Percentiles rank a stretch among this genome's conserved stretches.
phyloP scores from a whole-genome alignment of 208 protist genomes.

The Acanthamoeba royreba region DNA sequence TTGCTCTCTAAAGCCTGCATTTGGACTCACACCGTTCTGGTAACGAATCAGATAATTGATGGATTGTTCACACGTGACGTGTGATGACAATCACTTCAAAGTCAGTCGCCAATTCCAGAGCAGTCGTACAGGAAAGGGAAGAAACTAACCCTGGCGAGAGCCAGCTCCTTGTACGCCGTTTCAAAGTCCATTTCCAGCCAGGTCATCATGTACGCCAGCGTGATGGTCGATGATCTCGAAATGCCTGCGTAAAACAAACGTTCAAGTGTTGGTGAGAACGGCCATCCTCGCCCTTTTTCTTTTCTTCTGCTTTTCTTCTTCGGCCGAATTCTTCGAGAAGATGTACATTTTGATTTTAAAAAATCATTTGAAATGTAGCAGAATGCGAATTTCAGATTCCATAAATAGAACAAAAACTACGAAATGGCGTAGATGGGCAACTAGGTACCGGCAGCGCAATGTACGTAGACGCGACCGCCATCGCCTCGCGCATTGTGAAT shows the following conservation, averaged over 20 bases:
- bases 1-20: background rate
- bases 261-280: too few species aligned
- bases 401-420: background rate
- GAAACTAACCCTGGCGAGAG: background rate
- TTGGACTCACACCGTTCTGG: background rate
- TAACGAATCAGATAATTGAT: too few species aligned
- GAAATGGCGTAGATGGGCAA: background rate
- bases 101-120: too few species aligned
- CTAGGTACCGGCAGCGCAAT: background rate
- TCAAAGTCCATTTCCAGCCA: background rate
- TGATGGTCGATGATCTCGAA: background rate
- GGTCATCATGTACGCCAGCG: background rate
- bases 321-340: too few species aligned
- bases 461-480: background rate
- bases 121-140: too few species aligned
- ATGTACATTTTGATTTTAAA: too few species aligned
- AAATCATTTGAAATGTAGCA: too few species aligned
- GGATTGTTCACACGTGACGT: background rate
- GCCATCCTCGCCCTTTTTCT: too few species aligned
- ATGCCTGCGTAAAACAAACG: background rate
- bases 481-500: background rate
- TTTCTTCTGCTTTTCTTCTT: too few species aligned
- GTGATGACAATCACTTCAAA: too few species aligned
- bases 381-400: too few species aligned
- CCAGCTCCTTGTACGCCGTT: background rate